phyloP scores from a whole-genome alignment of 768 basidiomycete species.

The Candolleomyces efflorescens region DNA sequence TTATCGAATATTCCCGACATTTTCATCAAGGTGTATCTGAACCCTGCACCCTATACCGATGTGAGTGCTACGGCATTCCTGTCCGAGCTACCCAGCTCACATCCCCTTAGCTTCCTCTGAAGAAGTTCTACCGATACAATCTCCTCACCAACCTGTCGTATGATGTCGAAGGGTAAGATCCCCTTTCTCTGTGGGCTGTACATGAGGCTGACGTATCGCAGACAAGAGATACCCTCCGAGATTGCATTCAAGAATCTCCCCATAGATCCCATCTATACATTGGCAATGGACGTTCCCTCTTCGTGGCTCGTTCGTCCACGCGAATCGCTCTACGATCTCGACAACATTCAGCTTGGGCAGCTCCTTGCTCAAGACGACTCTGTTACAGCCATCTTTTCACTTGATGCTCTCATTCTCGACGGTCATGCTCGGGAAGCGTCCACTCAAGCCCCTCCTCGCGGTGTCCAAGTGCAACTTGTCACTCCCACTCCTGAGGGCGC shows the following conservation, averaged over 20 bases:
- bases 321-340: conserved; percentile 86
- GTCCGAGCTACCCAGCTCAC: background rate
- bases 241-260: conserved; percentile 73
- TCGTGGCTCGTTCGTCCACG: conserved; percentile 94
- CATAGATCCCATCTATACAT: conserved; percentile 83
- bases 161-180: conserved; percentile 63
- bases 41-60: conserved; percentile 65
- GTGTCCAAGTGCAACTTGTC: conserved; percentile 83
- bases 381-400: conserved; percentile 75
- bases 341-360: conserved; percentile 84
- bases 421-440: conserved; percentile 83
- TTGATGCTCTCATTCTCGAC: conserved; percentile 90
- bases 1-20: conserved; percentile 57
- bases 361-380: conserved; percentile 58
- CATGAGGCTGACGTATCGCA: conserved; percentile 19
- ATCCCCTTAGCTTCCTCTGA: conserved; percentile 68
- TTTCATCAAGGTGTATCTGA: conserved; percentile 74
- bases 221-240: conserved; percentile 53
- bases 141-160: conserved; percentile 55
- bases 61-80: conserved; percentile 34
- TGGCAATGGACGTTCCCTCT: conserved; percentile 87
- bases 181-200: background rate
- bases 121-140: conserved; percentile 88
- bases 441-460: conserved; percentile 73
- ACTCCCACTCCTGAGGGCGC: conserved; percentile 18